A percentile compares a stretch with the other conserved stretches of the same genome.
These are phyloP conservation scores for Trypanosoma vivax DNA, from an alignment of 208 protist species.

Conservation along the genomic window DNA sequence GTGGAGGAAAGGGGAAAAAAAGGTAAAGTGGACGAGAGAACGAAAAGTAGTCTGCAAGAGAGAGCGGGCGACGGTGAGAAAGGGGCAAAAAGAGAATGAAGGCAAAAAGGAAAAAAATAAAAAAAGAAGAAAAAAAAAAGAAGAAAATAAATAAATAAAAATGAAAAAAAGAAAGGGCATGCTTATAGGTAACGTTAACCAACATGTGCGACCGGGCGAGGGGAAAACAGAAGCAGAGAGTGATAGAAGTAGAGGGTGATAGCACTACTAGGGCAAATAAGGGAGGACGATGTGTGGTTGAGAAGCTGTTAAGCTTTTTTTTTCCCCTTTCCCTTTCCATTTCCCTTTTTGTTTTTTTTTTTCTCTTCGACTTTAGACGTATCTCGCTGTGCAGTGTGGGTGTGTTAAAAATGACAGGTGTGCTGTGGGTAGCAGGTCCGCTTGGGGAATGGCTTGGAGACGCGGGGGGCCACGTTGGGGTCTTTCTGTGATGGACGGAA, in stretches of 20 bases:
- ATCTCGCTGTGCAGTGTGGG: neutral
- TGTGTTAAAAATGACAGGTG: neutral
- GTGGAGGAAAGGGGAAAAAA: neutral
- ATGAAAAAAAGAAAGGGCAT: conserved; percentile 1
- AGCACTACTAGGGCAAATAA: no score
- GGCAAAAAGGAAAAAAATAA: neutral
- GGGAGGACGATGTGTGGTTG: neutral
- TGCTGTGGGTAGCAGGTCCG: no score
- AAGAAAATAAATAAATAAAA: neutral
- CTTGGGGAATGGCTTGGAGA: no score
- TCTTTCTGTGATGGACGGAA: no score
- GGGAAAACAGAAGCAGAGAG: neutral
- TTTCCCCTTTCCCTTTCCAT: conserved; percentile 7
- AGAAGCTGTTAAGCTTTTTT: conserved; percentile 3
- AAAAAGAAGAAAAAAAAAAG: neutral
- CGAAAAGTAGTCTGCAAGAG: neutral
- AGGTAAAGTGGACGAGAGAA: neutral
- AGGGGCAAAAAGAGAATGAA: neutral
- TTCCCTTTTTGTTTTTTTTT: conserved; percentile 16
- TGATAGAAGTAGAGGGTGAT: neutral
- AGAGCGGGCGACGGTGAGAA: neutral
- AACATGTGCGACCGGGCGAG: neutral
- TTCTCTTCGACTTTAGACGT: conserved; percentile 6
- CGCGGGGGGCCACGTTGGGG: no score
- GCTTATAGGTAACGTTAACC: neutral